Evolutionary conservation across 2,329 filamentous ascomycete species (phyloP).

Genomic region (Fusarium vanettenii): DNA sequence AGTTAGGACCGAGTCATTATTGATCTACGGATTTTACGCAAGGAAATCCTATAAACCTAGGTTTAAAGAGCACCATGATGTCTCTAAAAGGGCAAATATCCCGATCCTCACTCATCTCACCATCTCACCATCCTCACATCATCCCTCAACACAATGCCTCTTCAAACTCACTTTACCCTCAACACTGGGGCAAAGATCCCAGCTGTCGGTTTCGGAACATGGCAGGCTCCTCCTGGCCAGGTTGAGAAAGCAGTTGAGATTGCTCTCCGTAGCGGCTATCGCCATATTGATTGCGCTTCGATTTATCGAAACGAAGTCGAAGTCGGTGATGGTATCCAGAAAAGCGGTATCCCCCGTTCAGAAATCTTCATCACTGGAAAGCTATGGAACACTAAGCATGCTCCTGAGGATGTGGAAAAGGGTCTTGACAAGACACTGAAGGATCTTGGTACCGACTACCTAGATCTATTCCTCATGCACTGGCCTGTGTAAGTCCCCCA

Average conservation of each 20-base stretch:
- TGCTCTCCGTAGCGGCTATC: conserved; percentile 56
- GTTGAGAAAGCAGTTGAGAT: conserved; percentile 53
- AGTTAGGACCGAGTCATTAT: background rate
- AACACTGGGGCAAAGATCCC: conserved; percentile 82
- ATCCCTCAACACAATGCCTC: conserved; percentile 14
- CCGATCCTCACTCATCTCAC: background rate
- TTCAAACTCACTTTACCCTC: conserved; percentile 59
- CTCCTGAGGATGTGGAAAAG: conserved; percentile 57
- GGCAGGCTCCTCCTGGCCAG: conserved; percentile 64
- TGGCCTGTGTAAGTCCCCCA: conserved; percentile 1
- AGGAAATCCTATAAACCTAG: background rate
- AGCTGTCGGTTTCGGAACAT: conserved; percentile 78
- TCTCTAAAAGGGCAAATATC: background rate
- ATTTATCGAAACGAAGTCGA: conserved; percentile 58
- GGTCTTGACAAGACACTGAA: conserved; percentile 59
- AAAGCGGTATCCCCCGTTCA: conserved; percentile 51
- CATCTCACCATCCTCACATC: background rate
- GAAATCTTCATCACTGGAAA: conserved; percentile 68
- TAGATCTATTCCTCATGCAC: conserved; percentile 50
- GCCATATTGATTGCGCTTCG: conserved; percentile 59
- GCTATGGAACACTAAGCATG: conserved; percentile 69
- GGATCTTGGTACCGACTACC: conserved; percentile 61
- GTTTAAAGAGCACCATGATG: background rate
- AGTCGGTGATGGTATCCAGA: conserved; percentile 54
- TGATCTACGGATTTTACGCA: background rate